phyloP scores from a whole-genome alignment of 2,329 filamentous ascomycete species.

The Tolypocladium ophioglossoides region DNA sequence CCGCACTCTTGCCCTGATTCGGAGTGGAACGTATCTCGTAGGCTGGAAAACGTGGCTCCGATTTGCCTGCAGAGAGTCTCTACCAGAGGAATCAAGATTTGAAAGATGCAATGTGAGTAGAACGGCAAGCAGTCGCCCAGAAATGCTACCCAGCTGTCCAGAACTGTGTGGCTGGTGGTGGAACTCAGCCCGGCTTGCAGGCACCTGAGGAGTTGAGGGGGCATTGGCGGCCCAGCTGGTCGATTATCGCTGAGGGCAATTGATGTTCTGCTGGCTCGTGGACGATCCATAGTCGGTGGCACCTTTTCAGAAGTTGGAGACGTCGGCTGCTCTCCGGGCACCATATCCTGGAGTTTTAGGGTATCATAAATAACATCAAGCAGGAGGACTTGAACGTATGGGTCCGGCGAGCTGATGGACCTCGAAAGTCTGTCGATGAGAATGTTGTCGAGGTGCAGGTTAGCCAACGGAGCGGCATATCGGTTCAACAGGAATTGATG shows the following conservation, averaged over 20 bases:
- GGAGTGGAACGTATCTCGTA: conserved; percentile 53
- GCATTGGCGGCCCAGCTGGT: conserved; percentile 35
- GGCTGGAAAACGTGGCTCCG: conserved; percentile 55
- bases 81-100: conserved; percentile 81
- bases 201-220: conserved; percentile 67
- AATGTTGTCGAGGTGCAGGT: conserved; percentile 57
- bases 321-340: conserved; percentile 26
- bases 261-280: conserved; percentile 28
- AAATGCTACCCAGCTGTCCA: conserved; percentile 89
- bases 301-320: conserved; percentile 39
- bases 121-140: conserved; percentile 74
- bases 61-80: conserved; percentile 82
- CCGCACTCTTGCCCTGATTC: conserved; percentile 9
- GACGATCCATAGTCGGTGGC: conserved; percentile 28
- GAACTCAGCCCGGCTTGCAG: conserved; percentile 74
- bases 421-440: conserved; percentile 59
- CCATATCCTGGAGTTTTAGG: conserved; percentile 51
- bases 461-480: conserved; percentile 45
- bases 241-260: conserved; percentile 19
- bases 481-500: conserved; percentile 59
- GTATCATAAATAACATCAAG: conserved; percentile 69
- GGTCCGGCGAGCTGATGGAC: conserved; percentile 50
- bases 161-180: conserved; percentile 57
- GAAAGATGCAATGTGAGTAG: conserved; percentile 77
- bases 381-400: conserved; percentile 64